phyloP scores from a whole-genome alignment of 257 asterid genomes.

The Marsdenia floribunda region DNA sequence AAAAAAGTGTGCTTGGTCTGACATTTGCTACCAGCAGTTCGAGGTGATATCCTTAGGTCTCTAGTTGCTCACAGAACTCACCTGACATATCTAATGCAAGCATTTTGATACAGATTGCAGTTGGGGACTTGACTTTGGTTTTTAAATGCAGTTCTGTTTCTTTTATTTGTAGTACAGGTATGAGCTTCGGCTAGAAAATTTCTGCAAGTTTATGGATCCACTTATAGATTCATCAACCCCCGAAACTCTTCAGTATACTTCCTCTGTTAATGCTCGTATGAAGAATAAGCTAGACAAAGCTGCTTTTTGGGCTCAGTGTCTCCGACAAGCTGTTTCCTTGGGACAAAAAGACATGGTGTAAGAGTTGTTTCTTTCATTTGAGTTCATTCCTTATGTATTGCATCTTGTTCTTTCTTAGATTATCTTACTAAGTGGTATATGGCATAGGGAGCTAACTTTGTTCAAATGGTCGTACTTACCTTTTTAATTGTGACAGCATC shows the following conservation, averaged over 20 bases:
- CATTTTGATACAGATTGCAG: background rate
- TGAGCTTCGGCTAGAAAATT: slow-evolving; percentile 62
- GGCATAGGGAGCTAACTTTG: background rate
- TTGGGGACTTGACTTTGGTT: background rate
- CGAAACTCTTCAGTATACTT: slow-evolving; percentile 46
- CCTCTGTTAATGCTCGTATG: slow-evolving; percentile 58
- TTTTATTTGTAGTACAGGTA: slow-evolving; percentile 38
- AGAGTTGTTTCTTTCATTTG: slow-evolving; percentile 28
- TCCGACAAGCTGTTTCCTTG: slow-evolving; percentile 56
- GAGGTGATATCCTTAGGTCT: no score
- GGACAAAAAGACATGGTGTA: slow-evolving; percentile 88
- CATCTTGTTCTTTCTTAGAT: slow-evolving; percentile 7
- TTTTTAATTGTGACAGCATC: background rate
- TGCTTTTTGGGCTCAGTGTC: slow-evolving; percentile 66
- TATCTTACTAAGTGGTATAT: slow-evolving; percentile 17
- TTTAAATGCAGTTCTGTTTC: background rate
- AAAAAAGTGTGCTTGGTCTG: no score
- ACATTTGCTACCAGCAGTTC: no score
- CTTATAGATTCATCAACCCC: slow-evolving; percentile 82
- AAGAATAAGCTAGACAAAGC: slow-evolving; percentile 61
- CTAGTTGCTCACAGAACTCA: no score
- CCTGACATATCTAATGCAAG: background rate
- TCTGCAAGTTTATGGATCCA: slow-evolving; percentile 83
- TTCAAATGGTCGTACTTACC: background rate
- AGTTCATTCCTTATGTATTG: slow-evolving; percentile 2